phyloP scores from a whole-genome alignment of 2,329 filamentous ascomycete genomes.

The Arthrobotrys sphaeroides region DNA sequence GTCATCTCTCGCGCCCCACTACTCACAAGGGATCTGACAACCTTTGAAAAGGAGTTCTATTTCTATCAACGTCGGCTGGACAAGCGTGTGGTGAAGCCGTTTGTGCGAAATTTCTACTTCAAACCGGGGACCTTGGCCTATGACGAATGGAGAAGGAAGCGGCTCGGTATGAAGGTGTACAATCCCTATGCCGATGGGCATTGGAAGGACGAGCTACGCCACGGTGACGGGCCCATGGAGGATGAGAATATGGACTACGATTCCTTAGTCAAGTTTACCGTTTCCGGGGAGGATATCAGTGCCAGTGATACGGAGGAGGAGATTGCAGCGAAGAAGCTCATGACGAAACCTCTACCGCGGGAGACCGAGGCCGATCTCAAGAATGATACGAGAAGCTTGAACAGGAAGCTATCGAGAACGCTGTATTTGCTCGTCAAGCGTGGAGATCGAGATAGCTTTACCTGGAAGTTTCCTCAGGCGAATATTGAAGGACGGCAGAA shows the following conservation, averaged over 20 bases:
- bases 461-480: conserved; percentile 84
- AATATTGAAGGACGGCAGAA: conserved; percentile 75
- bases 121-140: conserved; percentile 86
- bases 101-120: conserved; percentile 92
- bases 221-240: conserved; percentile 75
- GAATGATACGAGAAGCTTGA: conserved; percentile 79
- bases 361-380: conserved; percentile 79
- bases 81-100: conserved; percentile 86
- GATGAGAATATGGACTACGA: conserved; percentile 71
- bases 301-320: conserved; percentile 58
- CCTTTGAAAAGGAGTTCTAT: conserved; percentile 92
- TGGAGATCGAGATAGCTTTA: conserved; percentile 66
- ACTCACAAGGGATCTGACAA: conserved; percentile 81
- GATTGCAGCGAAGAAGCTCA: conserved; percentile 68
- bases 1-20: conserved; percentile 88
- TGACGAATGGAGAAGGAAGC: conserved; percentile 78
- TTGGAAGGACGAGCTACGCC: conserved; percentile 91
- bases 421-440: conserved; percentile 86
- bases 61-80: conserved; percentile 98
- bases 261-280: conserved; percentile 63
- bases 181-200: conserved; percentile 63
- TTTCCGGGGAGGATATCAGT: conserved; percentile 61
- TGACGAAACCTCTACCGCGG: conserved; percentile 76
- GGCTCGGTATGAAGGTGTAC: conserved; percentile 53
- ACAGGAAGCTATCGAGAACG: conserved; percentile 80